Base-by-base conservation (phyloP, 257 asterid genomes). In the Nicotiana undulata region DNA sequence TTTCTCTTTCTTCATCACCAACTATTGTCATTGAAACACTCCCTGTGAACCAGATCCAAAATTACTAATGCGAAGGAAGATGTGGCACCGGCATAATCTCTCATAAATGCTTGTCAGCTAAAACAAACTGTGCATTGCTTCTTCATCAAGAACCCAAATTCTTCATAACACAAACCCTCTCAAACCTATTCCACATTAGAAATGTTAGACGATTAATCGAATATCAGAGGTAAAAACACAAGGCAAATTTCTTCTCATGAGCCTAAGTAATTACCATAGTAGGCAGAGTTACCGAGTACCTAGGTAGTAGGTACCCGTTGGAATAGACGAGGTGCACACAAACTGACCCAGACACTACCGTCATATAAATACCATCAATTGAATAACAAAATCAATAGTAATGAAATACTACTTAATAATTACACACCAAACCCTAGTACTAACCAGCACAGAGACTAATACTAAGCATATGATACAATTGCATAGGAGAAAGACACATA, bases 11-110 rank as follows among this genome's bases (percentile, higher is more conserved):
- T 64, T 80, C 87, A 52, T 82, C 84, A 75, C 80, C 90, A 85
- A 84, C 88, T 60, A 81, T 83, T 82, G 84, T 88, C 97, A 91
- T 93, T 24, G 89, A 85, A 85, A 77, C 53, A 78, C 89, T 80
- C 82, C 92, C 91, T 86, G 87, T 79, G 82, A 80, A 83, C 86
- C 86, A 91, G 87, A 89, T 86, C 56, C 86, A 86, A 85, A 87
- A 85, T 77, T 79, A 84, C 81, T 77, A 82, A 80, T 66, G 86
- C 82, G 80, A 88, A 89, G 90, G 86, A 77, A 86, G 26, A 72
- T 34, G 75, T 80, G 46, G 79, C 67, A 79, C 78, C 82, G 75
- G 81, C 44, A 83, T 81, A 88, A 76, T 82, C 86, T 85, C 84
- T 79, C 87, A 85, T 79, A 84, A 82, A 81, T 82, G 87, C 86